Conservation (phyloP, 495 filamentous ascomycete species). For the Entonaema liquescens region DNA sequence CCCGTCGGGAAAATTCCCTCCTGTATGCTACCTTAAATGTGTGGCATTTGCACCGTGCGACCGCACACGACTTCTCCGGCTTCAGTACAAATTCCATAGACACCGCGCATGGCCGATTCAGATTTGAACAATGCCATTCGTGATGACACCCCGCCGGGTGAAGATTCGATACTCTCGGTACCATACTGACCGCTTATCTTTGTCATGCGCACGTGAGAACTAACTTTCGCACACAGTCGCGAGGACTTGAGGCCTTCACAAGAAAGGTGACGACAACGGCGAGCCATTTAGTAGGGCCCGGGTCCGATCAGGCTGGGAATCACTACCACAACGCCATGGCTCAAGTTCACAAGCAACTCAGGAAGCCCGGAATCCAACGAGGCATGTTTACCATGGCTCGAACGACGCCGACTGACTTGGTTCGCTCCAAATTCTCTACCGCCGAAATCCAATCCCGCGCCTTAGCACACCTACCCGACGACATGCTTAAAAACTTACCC, state of each 20-base stretch:
- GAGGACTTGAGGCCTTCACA: constrained; percentile 90
- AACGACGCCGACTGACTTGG: constrained; percentile 88
- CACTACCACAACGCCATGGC: constrained; percentile 87
- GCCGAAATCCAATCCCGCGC: constrained; percentile 95
- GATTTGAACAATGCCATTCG: constrained; percentile 61
- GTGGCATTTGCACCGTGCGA: constrained; percentile 40
- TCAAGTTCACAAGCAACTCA: constrained; percentile 87
- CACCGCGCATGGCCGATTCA: constrained; percentile 63
- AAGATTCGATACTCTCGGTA: constrained; percentile 64
- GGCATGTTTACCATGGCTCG: constrained; percentile 88
- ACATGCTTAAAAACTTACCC: constrained; percentile 86
- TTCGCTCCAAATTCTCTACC: constrained; percentile 90
- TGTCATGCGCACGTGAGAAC: constrained; percentile 26
- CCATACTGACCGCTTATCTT: constrained; percentile 9
- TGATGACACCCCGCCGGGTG: constrained; percentile 56
- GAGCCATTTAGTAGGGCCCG: constrained; percentile 80
- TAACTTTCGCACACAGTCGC: constrained; percentile 66
- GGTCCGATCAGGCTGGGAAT: constrained; percentile 67
- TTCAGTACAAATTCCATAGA: constrained; percentile 38
- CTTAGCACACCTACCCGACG: constrained; percentile 86
- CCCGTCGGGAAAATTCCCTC: constrained; percentile 29
- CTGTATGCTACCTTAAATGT: constrained; percentile 33
- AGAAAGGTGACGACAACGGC: constrained; percentile 96
- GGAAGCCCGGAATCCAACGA: constrained; percentile 82
- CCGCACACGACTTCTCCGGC: constrained; percentile 28